Conservation (phyloP, 2,329 filamentous ascomycete species). For the Claviceps purpurea region DNA sequence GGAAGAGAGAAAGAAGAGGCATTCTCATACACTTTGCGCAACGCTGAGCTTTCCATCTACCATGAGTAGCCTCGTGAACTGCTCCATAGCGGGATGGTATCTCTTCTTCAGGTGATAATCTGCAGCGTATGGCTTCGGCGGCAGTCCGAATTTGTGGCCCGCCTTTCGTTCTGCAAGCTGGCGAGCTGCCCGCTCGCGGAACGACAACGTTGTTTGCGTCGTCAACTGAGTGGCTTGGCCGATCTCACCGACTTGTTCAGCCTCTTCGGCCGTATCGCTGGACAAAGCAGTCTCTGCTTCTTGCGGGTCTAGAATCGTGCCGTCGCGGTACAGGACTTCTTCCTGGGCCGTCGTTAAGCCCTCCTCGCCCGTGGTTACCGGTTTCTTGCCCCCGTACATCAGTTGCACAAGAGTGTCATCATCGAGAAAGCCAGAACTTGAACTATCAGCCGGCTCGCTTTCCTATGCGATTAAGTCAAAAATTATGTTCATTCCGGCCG, state of each 20-base stretch:
- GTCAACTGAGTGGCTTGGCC: too few species aligned
- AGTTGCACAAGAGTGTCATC: constrained; percentile 24
- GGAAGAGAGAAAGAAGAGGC: background rate
- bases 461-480: background rate
- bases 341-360: constrained; percentile 30
- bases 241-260: background rate
- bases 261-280: constrained; percentile 9
- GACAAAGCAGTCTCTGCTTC: constrained; percentile 20
- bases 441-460: background rate
- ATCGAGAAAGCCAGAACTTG: constrained; percentile 16
- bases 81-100: constrained; percentile 73
- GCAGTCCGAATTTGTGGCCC: constrained; percentile 70
- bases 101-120: constrained; percentile 57
- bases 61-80: constrained; percentile 88
- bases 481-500: background rate
- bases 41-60: constrained; percentile 74
- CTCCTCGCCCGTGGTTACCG: constrained; percentile 16
- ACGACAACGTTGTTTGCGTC: too few species aligned
- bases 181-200: too few species aligned
- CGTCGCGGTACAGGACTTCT: constrained; percentile 28
- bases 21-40: constrained; percentile 61
- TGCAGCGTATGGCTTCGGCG: constrained; percentile 50
- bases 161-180: constrained; percentile 16
- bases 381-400: constrained; percentile 21
- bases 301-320: constrained; percentile 24